Evolutionary conservation across 1,284 basidiomycete species (phyloP).

Genomic region (Pseudozyma sp.): DNA sequence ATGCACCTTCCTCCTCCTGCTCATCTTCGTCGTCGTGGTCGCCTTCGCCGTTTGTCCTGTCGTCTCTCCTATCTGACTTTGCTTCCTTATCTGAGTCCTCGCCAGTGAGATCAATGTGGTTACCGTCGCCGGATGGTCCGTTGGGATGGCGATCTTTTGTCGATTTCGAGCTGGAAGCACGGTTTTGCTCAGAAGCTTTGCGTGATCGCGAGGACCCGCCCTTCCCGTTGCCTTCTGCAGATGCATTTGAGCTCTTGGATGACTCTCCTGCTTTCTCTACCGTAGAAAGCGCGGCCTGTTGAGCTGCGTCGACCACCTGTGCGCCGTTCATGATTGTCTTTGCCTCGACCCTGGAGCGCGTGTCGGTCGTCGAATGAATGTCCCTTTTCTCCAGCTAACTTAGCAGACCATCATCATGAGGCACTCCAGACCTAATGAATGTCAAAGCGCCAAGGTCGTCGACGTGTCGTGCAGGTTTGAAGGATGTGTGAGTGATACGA

Average conservation of each 20-base stretch:
- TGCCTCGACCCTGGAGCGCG: neutral
- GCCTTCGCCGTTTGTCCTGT: neutral
- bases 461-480: too few relatives aligned
- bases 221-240: neutral
- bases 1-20: conserved; percentile 5
- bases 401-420: conserved; percentile 8
- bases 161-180: neutral
- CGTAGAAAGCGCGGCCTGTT: conserved; percentile 17
- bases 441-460: too few relatives aligned
- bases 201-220: neutral
- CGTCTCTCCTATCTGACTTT: neutral
- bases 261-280: conserved; percentile 7
- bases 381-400: neutral
- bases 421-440: neutral
- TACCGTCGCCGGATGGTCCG: neutral
- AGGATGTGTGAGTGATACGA: too few relatives aligned
- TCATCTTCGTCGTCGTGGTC: conserved; percentile 11
- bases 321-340: conserved; percentile 16
- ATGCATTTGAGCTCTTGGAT: neutral
- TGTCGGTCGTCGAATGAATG: conserved; percentile 10
- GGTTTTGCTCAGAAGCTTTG: neutral
- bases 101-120: neutral
- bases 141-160: neutral
- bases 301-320: conserved; percentile 15
- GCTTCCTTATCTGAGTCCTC: neutral